Conservation (phyloP, 345 rosid species). For the Acer campestre region DNA sequence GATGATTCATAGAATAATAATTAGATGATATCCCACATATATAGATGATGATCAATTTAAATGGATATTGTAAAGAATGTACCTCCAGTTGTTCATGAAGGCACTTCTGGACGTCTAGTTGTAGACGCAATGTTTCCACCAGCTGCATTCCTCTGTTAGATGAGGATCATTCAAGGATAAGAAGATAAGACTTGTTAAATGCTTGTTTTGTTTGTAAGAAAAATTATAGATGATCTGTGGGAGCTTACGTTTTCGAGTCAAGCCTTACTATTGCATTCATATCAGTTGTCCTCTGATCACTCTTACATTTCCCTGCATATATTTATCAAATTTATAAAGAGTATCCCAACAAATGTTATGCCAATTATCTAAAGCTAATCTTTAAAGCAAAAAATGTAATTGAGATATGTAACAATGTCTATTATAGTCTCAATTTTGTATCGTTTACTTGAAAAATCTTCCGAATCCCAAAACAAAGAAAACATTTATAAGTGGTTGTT, state of each 20-base stretch:
- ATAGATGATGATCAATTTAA: not conserved
- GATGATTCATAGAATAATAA: not conserved
- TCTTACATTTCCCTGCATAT: conserved; percentile 6
- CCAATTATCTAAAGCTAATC: not conserved
- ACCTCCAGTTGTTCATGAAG: conserved; percentile 44
- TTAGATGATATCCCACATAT: not conserved
- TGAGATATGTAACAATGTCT: no score
- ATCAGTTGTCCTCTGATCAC: not conserved
- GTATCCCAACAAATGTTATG: not conserved
- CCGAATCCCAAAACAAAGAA: not conserved
- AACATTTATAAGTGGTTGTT: not conserved
- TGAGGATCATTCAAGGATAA: not conserved
- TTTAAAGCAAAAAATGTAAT: no score
- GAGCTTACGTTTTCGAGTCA: conserved; percentile 11
- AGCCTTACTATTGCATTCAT: not conserved
- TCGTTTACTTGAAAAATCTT: not conserved
- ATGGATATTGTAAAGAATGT: not conserved
- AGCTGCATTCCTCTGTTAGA: conserved; percentile 24
- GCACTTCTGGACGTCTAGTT: conserved; percentile 34
- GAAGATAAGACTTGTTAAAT: not conserved
- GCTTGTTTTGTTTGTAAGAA: not conserved
- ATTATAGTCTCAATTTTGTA: no score
- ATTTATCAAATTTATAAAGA: no score
- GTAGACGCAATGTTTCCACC: conserved; percentile 31
- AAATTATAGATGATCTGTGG: not conserved